Evolutionary conservation across 1,139 yeast genomes (phyloP), one percentile per base, ranked within the genome.

Genomic region (Yamadazyma aaseri): DNA sequence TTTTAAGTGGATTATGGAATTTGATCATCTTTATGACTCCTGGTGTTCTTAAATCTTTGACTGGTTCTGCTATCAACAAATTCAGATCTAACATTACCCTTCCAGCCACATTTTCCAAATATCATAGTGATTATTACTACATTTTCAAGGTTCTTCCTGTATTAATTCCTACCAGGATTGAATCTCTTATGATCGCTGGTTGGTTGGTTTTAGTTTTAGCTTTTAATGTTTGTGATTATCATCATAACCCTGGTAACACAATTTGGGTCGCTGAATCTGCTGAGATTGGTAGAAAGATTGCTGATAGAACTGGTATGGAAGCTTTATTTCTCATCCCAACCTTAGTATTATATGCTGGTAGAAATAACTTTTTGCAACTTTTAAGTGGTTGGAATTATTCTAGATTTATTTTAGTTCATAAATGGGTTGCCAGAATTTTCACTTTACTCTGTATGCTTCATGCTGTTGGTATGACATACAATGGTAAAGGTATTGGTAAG

Each of bases 361-460:
- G 86, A 60, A 84, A 84, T 54, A 84, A 83, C 52, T 58, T 82
- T 33, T 56, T 84, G 47, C 75, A 76, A 44, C 69, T 73, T 66
- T 31, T 79, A 26, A 78, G 87, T 3, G 85, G 86, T 28, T 80
- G 87, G 82, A 65, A 75, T 15, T 73, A 71, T 45, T 63, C 79
- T 2, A 69, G 84, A 28, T 81, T 82, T 51, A 63, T 79, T 38
- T 63, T 73, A 14, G 70, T 77, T 52, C 94, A 85, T 57, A 76
- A 81, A 47, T 80, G 86, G 82, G 50, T 76, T 5, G 76, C 81
- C 2, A 69, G 90, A 55, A 44, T 61, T 2, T 51, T 64, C 29
- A 60, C 73, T 9, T 46, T 68, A 18, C 71, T 74, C 46, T 51
- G 56, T 5, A 51, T 66, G 20, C 55, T 76, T 24, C 89, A 81